Percentiles rank a stretch among this genome's conserved stretches.
Evolutionary conservation across 768 basidiomycete species (phyloP).

Genomic region (Pulveroboletus frians): DNA sequence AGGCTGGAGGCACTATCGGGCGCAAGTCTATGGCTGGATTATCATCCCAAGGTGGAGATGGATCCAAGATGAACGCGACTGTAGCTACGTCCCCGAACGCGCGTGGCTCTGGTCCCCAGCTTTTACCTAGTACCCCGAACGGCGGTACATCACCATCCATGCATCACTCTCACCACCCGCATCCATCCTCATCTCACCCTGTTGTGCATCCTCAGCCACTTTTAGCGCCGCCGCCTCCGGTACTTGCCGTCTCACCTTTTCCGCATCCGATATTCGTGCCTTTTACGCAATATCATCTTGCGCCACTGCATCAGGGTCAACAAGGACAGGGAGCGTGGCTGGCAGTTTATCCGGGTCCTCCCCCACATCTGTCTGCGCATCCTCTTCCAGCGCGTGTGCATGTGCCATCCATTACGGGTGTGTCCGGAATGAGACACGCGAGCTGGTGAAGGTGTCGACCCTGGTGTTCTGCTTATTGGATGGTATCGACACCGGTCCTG

Average conservation of each 20-base stretch:
- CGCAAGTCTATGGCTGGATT: neutral
- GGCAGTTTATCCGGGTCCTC: slow-evolving; percentile 18
- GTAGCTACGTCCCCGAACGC: slow-evolving; percentile 1
- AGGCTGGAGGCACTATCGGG: neutral
- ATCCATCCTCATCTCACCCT: slow-evolving; percentile 11
- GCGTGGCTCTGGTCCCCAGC: neutral
- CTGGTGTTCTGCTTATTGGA: slow-evolving; percentile 1
- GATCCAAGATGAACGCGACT: slow-evolving; percentile 7
- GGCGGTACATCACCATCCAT: slow-evolving; percentile 2
- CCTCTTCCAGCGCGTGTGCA: slow-evolving; percentile 12
- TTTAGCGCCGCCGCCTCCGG: slow-evolving; percentile 12
- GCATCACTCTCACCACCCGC: slow-evolving; percentile 2
- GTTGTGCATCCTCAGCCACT: slow-evolving; percentile 4
- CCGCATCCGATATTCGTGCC: slow-evolving; percentile 20
- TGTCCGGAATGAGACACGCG: slow-evolving; percentile 23
- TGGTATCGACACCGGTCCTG: neutral
- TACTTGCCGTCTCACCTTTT: slow-evolving; percentile 16
- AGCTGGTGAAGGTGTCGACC: slow-evolving; percentile 19
- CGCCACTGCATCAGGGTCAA: slow-evolving; percentile 11
- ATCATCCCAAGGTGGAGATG: neutral
- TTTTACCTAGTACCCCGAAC: neutral
- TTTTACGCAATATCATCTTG: slow-evolving; percentile 16
- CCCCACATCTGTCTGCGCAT: slow-evolving; percentile 14
- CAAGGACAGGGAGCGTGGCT: slow-evolving; percentile 21
- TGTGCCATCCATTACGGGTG: slow-evolving; percentile 16